Conservation (phyloP, 495 filamentous ascomycete genomes). For the Aspergillus leporis region DNA sequence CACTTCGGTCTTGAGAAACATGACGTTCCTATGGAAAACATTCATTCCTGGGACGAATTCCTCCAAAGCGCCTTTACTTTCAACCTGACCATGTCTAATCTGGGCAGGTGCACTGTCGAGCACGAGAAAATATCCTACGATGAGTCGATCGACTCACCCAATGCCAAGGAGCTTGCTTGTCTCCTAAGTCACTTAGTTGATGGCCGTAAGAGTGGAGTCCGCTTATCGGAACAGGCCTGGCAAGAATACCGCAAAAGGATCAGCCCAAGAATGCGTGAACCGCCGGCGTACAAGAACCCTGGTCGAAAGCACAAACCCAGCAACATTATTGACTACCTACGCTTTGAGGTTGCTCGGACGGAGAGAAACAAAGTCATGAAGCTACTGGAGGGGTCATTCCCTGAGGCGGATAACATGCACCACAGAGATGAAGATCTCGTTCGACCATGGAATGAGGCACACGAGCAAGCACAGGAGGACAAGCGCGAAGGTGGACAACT, state of each 20-base stretch:
- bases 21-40: constrained; percentile 38
- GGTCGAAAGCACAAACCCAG: constrained; percentile 37
- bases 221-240: constrained; percentile 62
- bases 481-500: constrained; percentile 26
- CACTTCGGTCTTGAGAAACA: constrained; percentile 62
- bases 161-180: constrained; percentile 60
- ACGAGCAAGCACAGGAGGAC: constrained; percentile 29
- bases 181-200: constrained; percentile 82
- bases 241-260: constrained; percentile 45
- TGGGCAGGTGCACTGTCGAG: constrained; percentile 74
- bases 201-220: constrained; percentile 70
- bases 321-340: constrained; percentile 71
- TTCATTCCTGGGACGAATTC: constrained; percentile 43
- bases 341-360: constrained; percentile 58
- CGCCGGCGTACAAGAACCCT: constrained; percentile 44
- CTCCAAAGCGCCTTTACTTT: constrained; percentile 61
- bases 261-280: constrained; percentile 29
- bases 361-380: constrained; percentile 52
- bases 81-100: constrained; percentile 61
- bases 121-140: constrained; percentile 72
- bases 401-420: constrained; percentile 20
- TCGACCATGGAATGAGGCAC: constrained; percentile 39
- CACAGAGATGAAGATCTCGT: constrained; percentile 52
- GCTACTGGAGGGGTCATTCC: constrained; percentile 44
- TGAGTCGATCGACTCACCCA: constrained; percentile 54